Conservation (phyloP, 225 moss, liverwort and hornwort genomes). For the Neckera pumila region DNA sequence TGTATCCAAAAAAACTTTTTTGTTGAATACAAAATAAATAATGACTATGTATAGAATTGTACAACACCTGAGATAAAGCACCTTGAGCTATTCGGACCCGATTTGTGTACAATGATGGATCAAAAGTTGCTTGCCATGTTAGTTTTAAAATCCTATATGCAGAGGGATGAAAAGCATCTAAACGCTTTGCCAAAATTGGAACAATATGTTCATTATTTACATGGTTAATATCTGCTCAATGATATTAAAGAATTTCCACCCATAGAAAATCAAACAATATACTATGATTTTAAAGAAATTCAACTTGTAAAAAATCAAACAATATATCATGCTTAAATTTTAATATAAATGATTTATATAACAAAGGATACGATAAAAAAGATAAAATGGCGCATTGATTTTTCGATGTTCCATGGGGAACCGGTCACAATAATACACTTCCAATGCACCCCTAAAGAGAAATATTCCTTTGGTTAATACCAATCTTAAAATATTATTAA, state of each 20-base stretch:
- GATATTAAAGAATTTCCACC: neutral
- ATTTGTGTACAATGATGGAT: conserved; percentile 41
- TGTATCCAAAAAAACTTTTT: neutral
- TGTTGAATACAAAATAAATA: neutral
- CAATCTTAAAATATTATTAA: too few species aligned
- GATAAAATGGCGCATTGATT: conserved; percentile 72
- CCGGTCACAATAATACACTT: conserved; percentile 67
- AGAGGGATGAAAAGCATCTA: conserved; percentile 41
- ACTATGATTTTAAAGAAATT: neutral
- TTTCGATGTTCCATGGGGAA: conserved; percentile 78
- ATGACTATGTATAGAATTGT: neutral
- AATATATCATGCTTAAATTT: too few species aligned
- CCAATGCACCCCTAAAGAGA: conserved; percentile 42
- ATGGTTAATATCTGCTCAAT: conserved; percentile 62
- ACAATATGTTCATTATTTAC: conserved; percentile 39
- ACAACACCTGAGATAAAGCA: conserved; percentile 65
- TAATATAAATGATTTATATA: too few species aligned
- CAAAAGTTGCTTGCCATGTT: conserved; percentile 61
- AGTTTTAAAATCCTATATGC: conserved; percentile 68
- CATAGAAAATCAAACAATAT: neutral
- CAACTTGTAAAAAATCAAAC: neutral
- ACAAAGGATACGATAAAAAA: conserved; percentile 78
- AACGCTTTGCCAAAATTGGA: conserved; percentile 44
- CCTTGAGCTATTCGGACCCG: conserved; percentile 63
- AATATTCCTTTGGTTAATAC: neutral